These are phyloP conservation scores for Starmera amethionina DNA, from an alignment of 805 yeast species.

Conservation along the genomic window DNA sequence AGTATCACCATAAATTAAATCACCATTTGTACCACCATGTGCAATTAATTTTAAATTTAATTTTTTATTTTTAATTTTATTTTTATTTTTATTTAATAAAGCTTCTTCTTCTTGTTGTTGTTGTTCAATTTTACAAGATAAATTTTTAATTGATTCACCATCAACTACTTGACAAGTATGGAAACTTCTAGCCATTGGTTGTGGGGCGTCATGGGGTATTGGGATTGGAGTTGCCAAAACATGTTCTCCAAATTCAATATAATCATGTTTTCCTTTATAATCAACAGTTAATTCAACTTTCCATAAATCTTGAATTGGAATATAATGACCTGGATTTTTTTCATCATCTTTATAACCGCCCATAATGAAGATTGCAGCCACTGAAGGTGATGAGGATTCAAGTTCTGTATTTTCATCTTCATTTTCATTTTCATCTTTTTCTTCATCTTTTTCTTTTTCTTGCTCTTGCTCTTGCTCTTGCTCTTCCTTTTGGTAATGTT, in stretches of 20 bases:
- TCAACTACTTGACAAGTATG: slow-evolving; percentile 20
- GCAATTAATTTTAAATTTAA: slow-evolving; percentile 15
- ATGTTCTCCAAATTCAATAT: slow-evolving; percentile 26
- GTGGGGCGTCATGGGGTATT: slow-evolving; percentile 4
- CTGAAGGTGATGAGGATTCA: neutral
- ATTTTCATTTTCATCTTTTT: no score
- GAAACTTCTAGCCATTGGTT: slow-evolving; percentile 29
- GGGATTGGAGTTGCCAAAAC: slow-evolving; percentile 24
- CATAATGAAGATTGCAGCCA: slow-evolving; percentile 30
- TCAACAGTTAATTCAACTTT: slow-evolving; percentile 27
- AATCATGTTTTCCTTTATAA: slow-evolving; percentile 25
- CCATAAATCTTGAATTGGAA: slow-evolving; percentile 32
- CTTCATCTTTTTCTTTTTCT: no score
- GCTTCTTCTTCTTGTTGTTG: slow-evolving; percentile 1
- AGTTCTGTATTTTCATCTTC: no score
- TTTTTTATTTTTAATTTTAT: neutral
- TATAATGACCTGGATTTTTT: slow-evolving; percentile 16
- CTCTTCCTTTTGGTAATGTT: no score
- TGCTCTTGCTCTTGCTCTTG: no score
- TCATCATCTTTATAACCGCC: slow-evolving; percentile 36
- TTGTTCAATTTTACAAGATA: slow-evolving; percentile 4
- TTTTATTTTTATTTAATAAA: neutral
- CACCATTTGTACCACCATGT: slow-evolving; percentile 30
- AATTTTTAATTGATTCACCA: slow-evolving; percentile 5
- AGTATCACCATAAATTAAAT: slow-evolving; percentile 32